Conservation (phyloP, 108 stramenopile genomes). For the Cyclostephanos invisitatus region DNA sequence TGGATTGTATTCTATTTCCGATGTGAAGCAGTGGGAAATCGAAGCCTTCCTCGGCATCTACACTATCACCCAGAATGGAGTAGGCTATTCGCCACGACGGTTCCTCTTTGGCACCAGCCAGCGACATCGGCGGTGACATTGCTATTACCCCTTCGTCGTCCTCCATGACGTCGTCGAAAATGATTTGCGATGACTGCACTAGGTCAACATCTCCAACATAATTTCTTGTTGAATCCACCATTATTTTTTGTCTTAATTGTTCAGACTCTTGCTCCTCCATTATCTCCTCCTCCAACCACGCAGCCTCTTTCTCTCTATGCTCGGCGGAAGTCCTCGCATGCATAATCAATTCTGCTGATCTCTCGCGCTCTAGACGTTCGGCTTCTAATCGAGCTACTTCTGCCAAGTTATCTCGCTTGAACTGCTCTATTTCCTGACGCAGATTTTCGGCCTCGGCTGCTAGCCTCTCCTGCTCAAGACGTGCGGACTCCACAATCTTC, state of each 20-base stretch:
- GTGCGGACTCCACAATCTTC: not conserved
- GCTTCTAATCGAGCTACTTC: constrained; percentile 1
- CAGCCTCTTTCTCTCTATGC: not conserved
- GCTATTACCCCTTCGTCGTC: not conserved
- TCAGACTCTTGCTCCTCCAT: not conserved
- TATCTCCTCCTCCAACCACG: not conserved
- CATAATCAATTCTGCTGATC: not conserved
- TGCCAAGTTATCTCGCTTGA: not conserved
- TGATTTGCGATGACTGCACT: not conserved
- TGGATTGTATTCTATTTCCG: constrained; percentile 53
- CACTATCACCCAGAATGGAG: not conserved
- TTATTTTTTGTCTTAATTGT: not conserved
- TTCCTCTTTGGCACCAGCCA: constrained; percentile 2
- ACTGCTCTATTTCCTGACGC: not conserved
- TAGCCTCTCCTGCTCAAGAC: not conserved
- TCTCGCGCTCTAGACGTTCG: not conserved
- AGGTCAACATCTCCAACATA: not conserved
- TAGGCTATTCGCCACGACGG: not conserved
- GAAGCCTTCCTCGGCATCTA: not conserved
- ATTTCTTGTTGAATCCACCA: not conserved
- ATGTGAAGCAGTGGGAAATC: constrained; percentile 38
- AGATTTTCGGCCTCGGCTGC: not conserved
- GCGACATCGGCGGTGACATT: not conserved
- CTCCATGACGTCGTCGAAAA: not conserved
- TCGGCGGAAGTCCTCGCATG: not conserved